phyloP scores from a whole-genome alignment of 176 grass and related monocot species.

The Hsuehochloa calcarea region DNA sequence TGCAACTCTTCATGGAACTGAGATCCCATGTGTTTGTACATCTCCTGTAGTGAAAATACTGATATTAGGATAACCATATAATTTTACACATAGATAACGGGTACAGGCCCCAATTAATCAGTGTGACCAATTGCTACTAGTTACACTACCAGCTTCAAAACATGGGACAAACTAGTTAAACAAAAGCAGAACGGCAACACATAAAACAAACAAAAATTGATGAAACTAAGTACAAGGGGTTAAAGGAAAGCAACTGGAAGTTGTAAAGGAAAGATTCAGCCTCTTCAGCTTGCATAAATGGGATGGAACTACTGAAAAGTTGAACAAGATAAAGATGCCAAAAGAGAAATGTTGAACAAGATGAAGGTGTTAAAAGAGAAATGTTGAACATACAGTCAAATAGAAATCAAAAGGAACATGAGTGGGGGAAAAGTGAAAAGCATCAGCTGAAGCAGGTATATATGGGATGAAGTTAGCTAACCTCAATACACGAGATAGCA shows the following conservation, averaged over 20 bases:
- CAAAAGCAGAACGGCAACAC: background rate
- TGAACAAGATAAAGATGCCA: background rate
- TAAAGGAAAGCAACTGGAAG: background rate
- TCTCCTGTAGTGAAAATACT: constrained; percentile 61
- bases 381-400: background rate
- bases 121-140: background rate
- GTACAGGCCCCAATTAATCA: background rate
- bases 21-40: constrained; percentile 81
- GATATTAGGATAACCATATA: background rate
- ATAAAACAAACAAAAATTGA: background rate
- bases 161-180: background rate
- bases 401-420: background rate
- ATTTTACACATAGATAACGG: background rate
- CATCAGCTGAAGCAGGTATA: background rate
- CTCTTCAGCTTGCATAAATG: background rate
- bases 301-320: constrained; percentile 1
- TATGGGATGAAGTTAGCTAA: constrained; percentile 21
- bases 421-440: background rate
- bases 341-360: background rate
- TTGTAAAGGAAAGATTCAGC: background rate
- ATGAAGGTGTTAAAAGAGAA: background rate
- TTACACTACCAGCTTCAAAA: background rate
- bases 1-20: constrained; percentile 97
- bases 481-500: constrained; percentile 83
- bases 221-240: background rate